phyloP scores from a whole-genome alignment of 129 eudicot genomes.

The Tagetes patula region DNA sequence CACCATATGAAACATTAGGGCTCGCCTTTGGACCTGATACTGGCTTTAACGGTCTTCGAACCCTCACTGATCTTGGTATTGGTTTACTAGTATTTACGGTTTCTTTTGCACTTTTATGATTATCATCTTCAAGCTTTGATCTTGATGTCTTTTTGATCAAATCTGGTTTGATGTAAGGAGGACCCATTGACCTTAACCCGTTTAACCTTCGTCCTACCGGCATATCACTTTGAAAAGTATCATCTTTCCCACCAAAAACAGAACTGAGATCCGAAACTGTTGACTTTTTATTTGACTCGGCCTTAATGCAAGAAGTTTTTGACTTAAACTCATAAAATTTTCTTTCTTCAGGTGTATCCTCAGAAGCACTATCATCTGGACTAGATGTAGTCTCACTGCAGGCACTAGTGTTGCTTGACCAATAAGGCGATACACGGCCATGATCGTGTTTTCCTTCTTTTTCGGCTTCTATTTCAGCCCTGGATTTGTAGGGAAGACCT shows the following conservation, averaged over 20 bases:
- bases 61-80: conserved; percentile 63
- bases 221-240: conserved; percentile 26
- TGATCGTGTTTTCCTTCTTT: conserved; percentile 23
- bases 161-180: conserved; percentile 63
- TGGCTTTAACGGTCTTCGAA: conserved; percentile 39
- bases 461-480: conserved; percentile 16
- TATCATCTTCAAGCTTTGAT: background rate
- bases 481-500: conserved; percentile 16
- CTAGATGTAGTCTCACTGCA: conserved; percentile 23
- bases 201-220: conserved; percentile 27
- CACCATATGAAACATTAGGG: conserved; percentile 13
- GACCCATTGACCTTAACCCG: conserved; percentile 47
- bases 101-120: conserved; percentile 18
- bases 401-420: conserved; percentile 31
- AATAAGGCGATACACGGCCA: conserved; percentile 23
- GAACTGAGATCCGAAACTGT: conserved; percentile 1
- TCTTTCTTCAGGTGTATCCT: conserved; percentile 29
- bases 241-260: conserved; percentile 16
- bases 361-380: conserved; percentile 37
- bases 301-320: background rate
- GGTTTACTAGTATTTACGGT: conserved; percentile 24
- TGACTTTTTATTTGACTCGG: conserved; percentile 20
- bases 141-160: conserved; percentile 8
- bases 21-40: conserved; percentile 11
- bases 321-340: conserved; percentile 29